These are phyloP conservation scores for Colletotrichum salicis DNA, from an alignment of 2,329 filamentous ascomycete species.

Conservation along the genomic window DNA sequence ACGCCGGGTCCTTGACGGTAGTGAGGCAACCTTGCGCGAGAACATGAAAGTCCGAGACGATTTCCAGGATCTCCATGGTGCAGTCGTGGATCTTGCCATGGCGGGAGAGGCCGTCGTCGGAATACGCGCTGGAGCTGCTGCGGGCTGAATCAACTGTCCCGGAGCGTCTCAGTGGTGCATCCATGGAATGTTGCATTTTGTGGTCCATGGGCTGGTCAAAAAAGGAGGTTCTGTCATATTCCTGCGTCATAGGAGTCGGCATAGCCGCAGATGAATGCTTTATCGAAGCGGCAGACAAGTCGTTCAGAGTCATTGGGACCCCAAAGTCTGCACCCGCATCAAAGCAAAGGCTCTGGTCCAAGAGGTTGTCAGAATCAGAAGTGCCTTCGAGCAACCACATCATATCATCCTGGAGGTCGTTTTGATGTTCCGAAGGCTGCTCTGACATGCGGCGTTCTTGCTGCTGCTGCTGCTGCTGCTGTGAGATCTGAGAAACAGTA, in stretches of 20 bases:
- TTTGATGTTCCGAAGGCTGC: neutral
- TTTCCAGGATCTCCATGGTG: neutral
- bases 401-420: neutral
- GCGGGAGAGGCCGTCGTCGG: neutral
- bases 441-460: neutral
- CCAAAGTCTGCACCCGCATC: neutral
- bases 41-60: neutral
- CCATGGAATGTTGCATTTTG: neutral
- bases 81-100: slow-evolving; percentile 8
- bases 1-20: neutral
- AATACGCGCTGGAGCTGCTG: neutral
- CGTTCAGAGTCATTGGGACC: neutral
- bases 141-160: neutral
- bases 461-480: neutral
- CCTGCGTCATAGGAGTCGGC: neutral
- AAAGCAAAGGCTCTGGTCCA: neutral
- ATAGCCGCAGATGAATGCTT: neutral
- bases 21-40: slow-evolving; percentile 10
- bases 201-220: neutral
- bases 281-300: neutral
- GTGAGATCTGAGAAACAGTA: neutral
- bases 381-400: neutral
- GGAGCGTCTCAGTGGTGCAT: neutral
- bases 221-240: neutral
- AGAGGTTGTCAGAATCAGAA: neutral